Base-by-base conservation (phyloP, 768 basidiomycete species). In the Leucosporidium creatinivorum region DNA sequence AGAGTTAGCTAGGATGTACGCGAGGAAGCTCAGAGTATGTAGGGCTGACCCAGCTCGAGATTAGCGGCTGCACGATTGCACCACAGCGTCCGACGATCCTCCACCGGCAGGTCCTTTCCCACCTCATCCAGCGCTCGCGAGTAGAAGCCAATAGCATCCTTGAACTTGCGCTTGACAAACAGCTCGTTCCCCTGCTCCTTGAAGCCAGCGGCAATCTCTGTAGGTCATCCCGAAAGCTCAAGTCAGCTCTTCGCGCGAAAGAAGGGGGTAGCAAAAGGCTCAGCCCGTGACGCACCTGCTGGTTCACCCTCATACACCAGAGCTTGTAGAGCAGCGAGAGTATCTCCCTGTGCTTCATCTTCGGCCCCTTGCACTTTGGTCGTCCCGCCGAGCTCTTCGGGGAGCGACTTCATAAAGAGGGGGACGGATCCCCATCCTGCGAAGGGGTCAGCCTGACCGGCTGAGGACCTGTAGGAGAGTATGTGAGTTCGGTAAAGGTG, bases 171-270 rank as follows among this genome's bases (percentile, higher is more conserved):
- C 33, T 87, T 87, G 72, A 86, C 87, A 80, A 89, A 94, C 75
- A 94, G 91, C 63, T 93, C 92, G 76, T 97, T 98, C 7, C 93
- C 96, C 76, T 94, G 91, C 62, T 91, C 86, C 78, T 96, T 97
- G 79, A 97, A 96, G 75, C 89, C 93, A 68, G 85, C 83, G 1
- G 94, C 91, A 70, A 91, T 81, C 77, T 98, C 96, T 94, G 70
- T 31, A 51, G 0, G 30, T 66, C 48, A 10, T 4, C 39, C 10
- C n/a, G n/a, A 7, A 28, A 62, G 26, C 18, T 33, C n/a, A 25
- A 39, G 19, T 62, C 51, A 73, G 39, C 17, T 17, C 10, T 2
- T 2, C n/a, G 12, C 7, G n/a, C 48, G 10, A 9, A 26, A n/a
- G 21, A 0, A 39, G 19, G 47, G 30, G 23, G 51, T 23, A 10